Conservation (phyloP, 768 basidiomycete genomes). For the Lactarius pseudohatsudake region DNA sequence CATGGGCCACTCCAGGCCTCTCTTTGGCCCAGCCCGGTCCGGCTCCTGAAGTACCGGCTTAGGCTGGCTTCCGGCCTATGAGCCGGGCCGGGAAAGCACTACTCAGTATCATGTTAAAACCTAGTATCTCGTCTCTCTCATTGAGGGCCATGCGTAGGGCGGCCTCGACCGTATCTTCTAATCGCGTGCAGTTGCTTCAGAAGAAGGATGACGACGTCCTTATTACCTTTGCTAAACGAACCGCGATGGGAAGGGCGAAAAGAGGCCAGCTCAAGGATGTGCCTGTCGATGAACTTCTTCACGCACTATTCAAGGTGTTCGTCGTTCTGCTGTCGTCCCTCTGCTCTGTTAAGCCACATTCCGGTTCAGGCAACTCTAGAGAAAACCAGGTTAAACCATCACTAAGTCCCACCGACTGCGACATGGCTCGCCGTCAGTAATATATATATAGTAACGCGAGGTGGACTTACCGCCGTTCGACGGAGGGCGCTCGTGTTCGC, state of each 20-base stretch:
- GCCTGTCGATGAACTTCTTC: slow-evolving; percentile 84
- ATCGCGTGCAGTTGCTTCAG: slow-evolving; percentile 56
- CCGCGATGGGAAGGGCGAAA: slow-evolving; percentile 78
- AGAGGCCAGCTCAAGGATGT: slow-evolving; percentile 92
- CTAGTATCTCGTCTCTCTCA: background rate
- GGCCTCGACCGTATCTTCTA: slow-evolving; percentile 37
- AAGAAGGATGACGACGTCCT: slow-evolving; percentile 75
- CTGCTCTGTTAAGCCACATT: background rate
- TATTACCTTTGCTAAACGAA: slow-evolving; percentile 85
- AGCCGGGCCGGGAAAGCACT: no score
- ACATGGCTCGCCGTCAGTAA: no score
- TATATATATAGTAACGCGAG: no score
- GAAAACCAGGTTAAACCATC: slow-evolving; percentile 60
- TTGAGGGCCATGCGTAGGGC: slow-evolving; percentile 12
- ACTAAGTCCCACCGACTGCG: no score
- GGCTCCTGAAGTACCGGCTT: no score
- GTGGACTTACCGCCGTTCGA: no score
- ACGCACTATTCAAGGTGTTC: slow-evolving; percentile 74
- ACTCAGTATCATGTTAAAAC: slow-evolving; percentile 1
- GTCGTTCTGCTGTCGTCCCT: background rate
- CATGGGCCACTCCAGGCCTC: no score
- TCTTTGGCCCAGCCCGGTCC: no score
- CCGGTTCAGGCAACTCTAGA: slow-evolving; percentile 58
- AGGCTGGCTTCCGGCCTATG: no score
- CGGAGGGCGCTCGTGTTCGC: no score